Conservation (phyloP, 2,329 filamentous ascomycete species). For the Whalleya microplaca region DNA sequence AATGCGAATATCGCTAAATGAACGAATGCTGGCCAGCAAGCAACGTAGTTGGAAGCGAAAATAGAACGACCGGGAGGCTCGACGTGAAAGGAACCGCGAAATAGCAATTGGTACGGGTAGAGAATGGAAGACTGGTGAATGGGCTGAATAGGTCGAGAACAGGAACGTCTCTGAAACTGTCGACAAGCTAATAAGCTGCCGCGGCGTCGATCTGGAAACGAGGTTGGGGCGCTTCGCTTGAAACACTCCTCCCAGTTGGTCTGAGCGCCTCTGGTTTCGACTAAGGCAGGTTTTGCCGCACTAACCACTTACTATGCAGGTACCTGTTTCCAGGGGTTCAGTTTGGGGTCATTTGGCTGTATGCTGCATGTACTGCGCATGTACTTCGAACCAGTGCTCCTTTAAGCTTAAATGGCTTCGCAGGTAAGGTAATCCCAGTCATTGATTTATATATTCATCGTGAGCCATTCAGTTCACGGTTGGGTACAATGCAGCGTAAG, state of each 20-base stretch:
- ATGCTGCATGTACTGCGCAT: too few relatives aligned
- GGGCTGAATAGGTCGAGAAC: background rate
- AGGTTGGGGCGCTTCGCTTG: conserved; percentile 22
- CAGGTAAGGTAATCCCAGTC: background rate
- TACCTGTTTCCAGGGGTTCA: background rate
- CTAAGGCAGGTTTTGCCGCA: conserved; percentile 25
- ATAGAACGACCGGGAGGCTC: background rate
- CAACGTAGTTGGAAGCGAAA: conserved; percentile 15
- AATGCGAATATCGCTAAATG: conserved; percentile 1
- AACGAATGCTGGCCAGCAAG: conserved; percentile 34
- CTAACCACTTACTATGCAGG: conserved; percentile 26
- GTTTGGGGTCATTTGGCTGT: background rate
- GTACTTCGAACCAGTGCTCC: too few relatives aligned
- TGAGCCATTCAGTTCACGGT: background rate
- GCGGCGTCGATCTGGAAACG: background rate
- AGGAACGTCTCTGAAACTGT: background rate
- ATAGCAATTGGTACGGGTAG: background rate
- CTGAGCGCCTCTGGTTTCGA: conserved; percentile 31
- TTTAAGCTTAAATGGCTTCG: too few relatives aligned
- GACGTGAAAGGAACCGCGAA: conserved; percentile 5
- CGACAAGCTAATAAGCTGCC: background rate
- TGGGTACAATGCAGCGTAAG: conserved; percentile 2
- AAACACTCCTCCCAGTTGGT: conserved; percentile 35
- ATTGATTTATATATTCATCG: background rate
- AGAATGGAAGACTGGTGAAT: conserved; percentile 7